Conservation (phyloP, 768 basidiomycete genomes). For the Candolleomyces aberdarensis region DNA sequence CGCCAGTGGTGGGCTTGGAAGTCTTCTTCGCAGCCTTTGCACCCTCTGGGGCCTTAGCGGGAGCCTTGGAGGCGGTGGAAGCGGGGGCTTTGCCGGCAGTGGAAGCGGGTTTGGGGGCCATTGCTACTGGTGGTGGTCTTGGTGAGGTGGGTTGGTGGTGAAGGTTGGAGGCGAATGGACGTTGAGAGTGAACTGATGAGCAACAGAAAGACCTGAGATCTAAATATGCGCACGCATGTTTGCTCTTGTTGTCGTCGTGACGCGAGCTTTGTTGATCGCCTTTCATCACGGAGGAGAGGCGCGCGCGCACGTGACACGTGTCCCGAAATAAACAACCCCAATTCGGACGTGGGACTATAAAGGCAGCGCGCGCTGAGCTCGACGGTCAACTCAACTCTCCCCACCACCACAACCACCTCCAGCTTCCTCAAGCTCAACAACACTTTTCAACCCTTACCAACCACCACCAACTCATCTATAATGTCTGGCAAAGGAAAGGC, state of each 20-base stretch:
- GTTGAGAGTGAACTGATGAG: constrained; percentile 1
- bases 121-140: constrained; percentile 28
- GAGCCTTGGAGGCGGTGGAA: constrained; percentile 68
- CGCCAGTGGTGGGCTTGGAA: constrained; percentile 48
- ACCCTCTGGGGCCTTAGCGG: constrained; percentile 59
- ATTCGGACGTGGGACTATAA: constrained; percentile 27
- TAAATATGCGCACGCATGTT: constrained; percentile 5
- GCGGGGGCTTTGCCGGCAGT: constrained; percentile 79
- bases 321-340: constrained; percentile 3
- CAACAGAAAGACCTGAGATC: background rate
- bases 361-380: constrained; percentile 17
- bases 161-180: constrained; percentile 15
- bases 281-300: background rate
- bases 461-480: constrained; percentile 14
- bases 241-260: constrained; percentile 2
- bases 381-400: constrained; percentile 6
- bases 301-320: constrained; percentile 9
- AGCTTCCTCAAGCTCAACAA: constrained; percentile 11
- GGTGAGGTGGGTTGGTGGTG: constrained; percentile 30
- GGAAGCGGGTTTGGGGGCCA: constrained; percentile 81
- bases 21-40: constrained; percentile 81
- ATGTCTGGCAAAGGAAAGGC: constrained; percentile 49
- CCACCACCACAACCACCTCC: constrained; percentile 14
- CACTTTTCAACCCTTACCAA: background rate
- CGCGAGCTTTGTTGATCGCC: constrained; percentile 1